Evolutionary conservation across 2,329 filamentous ascomycete species (phyloP), one percentile per base, ranked within the genome.

Genomic region (Arthrinium phaeospermum): DNA sequence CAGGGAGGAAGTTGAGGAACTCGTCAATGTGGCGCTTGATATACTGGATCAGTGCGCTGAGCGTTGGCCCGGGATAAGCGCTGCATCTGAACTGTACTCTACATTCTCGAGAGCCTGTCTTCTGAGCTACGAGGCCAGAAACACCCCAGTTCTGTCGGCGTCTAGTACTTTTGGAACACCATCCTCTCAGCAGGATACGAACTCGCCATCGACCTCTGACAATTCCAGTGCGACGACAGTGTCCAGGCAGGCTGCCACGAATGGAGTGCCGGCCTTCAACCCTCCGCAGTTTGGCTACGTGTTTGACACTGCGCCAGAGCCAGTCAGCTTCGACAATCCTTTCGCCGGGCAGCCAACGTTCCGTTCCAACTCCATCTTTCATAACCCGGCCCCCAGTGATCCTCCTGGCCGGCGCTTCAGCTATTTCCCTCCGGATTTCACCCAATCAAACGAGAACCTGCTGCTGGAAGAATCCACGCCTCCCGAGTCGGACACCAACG

Each of bases 41-140:
- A 92, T 93, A 5, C 92, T 98, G 73, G 89, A 92, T 72, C 90
- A 92, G 72, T 95, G 94, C 72, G 93, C 93, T 0, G 93, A 96
- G 78, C 89, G 95, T 73, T 98, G 96, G 96, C 96, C 96, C 0
- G 96, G 96, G 14, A 95, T 96, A 1, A 89, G 91, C 51, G 93
- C 94, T 22, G 95, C 95, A 3, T 91, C 94, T 13, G 91, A 96
- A 76, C 89, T 98, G 16, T 98, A 98, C 79, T 87, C 89, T n/a
- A 95, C 94, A 75, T 90, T 99, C 69, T 92, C 96, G 68, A 90
- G 89, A 72, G 95, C 95, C 16, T 97, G 95, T 78, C 86, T 98
- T 78, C 95, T 94, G 80, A 95, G 94, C 77, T 99, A 97, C 82
- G 92, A 95, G 74, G 89, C 85, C 10, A 86, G 86, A 34, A 84